Conservation (phyloP, 2,329 filamentous ascomycete genomes). For the Pyricularia pennisetigena region DNA sequence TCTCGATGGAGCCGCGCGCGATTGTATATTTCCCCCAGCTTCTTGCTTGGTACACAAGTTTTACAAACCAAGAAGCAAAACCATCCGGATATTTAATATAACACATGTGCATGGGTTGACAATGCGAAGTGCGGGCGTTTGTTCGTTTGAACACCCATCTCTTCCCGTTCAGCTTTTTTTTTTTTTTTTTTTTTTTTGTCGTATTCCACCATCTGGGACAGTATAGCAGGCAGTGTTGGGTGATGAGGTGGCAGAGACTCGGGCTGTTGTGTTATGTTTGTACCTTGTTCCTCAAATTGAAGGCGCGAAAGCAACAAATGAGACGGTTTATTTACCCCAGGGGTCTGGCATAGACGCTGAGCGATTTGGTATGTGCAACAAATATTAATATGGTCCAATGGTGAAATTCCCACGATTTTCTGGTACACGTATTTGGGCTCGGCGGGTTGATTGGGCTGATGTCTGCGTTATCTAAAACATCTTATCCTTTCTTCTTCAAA, state of each 20-base stretch:
- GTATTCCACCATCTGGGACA: background rate
- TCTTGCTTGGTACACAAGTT: background rate
- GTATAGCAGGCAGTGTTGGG: background rate
- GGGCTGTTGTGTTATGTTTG: background rate
- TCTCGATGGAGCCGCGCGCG: too few species aligned
- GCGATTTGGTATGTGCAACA: background rate
- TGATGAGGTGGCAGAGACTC: background rate
- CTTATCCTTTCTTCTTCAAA: background rate
- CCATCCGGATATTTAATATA: too few species aligned
- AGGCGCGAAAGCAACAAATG: background rate
- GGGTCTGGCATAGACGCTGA: background rate
- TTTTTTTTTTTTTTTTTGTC: background rate
- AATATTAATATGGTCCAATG: background rate
- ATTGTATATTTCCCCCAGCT: background rate
- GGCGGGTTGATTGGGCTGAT: background rate
- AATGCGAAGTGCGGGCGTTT: background rate
- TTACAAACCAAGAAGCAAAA: background rate
- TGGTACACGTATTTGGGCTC: background rate
- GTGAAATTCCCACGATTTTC: background rate
- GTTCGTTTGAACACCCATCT: background rate
- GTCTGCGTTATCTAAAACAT: background rate
- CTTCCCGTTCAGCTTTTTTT: background rate
- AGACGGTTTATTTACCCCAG: background rate
- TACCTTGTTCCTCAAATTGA: background rate
- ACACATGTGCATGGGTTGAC: background rate